Evolutionary conservation across 108 stramenopile species (phyloP), one percentile per base, ranked within the genome.

Genomic region (Aurantiochytrium sp.): DNA sequence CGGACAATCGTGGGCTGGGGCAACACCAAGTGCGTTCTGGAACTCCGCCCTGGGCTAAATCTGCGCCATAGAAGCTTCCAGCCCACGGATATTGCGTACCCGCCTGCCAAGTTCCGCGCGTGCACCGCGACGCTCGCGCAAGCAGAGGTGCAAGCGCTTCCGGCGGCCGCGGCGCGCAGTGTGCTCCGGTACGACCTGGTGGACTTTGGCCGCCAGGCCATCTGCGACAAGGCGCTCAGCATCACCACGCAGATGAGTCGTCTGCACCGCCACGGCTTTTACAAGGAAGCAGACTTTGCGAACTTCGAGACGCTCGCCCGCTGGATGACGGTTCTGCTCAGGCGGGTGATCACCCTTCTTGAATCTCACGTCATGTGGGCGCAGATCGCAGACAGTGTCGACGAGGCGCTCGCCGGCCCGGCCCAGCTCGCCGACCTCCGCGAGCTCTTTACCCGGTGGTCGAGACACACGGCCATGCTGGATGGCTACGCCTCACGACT

Each of bases 391-490:
- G 73, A 81, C 32, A 48, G 45, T 42, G 73, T 81, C n/a, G 73
- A 81, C 39, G 1, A n/a, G 6, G 45, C 2, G 12, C 24, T 48
- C 0, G 42, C 45, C 0, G 45, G 45, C 0, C 42, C 39, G 36
- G 42, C 10, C 6, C 21, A 81, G 19, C 73, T 81, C 12, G 1
- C 24, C 6, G 73, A 81, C 24, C 32, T 81, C 6, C 73, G 73
- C 39, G 45, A 48, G 42, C 73, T 81, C 30, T 81, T 48, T 48
- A 81, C 73, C 8, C 73, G 45, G 10, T 81, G 73, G 73, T 81
- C 73, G 10, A 48, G 30, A 48, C 39, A 48, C 45, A 48, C 73
- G 27, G 30, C n/a, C 19, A 6, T 27, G 6, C 39, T 81, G 30
- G 42, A 81, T 48, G 21, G 24, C 39, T 81, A 81, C 24, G 73